Evolutionary conservation across 2,329 filamentous ascomycete species (phyloP), one percentile per base, ranked within the genome.

Genomic region (Verticillium klebahnii): DNA sequence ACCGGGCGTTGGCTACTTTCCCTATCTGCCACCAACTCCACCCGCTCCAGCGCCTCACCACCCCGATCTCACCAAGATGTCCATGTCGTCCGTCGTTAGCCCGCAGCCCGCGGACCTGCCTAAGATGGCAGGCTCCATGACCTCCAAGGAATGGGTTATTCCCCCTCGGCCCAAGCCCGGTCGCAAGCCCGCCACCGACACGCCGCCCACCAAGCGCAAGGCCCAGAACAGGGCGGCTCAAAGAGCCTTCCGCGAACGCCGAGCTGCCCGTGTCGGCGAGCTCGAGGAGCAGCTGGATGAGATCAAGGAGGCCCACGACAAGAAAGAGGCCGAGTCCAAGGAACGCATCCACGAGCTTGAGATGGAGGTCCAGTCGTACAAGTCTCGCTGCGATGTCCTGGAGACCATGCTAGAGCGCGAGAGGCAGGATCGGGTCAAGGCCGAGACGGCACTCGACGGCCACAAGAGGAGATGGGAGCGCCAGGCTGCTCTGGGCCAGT

Each of bases 141-240:
- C 91, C 39, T 90, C 85, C 69, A 93, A 89, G 74, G 90, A 94
- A 85, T 95, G 91, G 91, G 84, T 94, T 29, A 88, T 95, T 55
- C 91, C 91, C 29, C 91, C 91, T 32, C 85, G 91, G 64, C 91
- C 91, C 56, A 94, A 93, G 81, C 94, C 95, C 25, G 94, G 94
- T 57, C 88, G 94, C 68, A 98, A 98, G 82, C 93, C 94, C 3
- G 92, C 92, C 56, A 96, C 92, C 39, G 93, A 97, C 72, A 96
- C 93, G 59, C 93, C 93, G 15, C 91, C 91, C 1, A 96, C 93
- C 54, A 96, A 96, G 79, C 87, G 95, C 67, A 96, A 97, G 80
- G 91, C 92, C 1, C 95, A 98, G 78, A 98, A 98, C 75, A 86
- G 95, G 63, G 91, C 92, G 56, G 94, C 94, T 3, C 94, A 98